Conservation (phyloP, 2,329 filamentous ascomycete species). For the Trichoderma atroviride region DNA sequence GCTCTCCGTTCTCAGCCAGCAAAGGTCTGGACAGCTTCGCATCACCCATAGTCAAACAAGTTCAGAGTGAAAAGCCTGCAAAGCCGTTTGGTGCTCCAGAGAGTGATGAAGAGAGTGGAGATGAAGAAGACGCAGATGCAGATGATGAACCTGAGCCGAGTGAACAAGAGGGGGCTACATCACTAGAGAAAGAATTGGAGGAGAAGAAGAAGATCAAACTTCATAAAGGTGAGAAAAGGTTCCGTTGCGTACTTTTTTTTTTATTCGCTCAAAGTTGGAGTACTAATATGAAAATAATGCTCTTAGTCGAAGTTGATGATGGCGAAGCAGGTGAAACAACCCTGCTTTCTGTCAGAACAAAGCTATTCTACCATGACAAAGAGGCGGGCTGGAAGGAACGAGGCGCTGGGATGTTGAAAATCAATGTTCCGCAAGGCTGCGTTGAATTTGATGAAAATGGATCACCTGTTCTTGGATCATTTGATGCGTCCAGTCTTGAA, state of each 20-base stretch:
- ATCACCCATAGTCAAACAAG: conserved; percentile 54
- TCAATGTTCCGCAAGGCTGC: conserved; percentile 70
- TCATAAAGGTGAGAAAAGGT: conserved; percentile 64
- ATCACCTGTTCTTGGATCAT: conserved; percentile 53
- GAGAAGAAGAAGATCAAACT: conserved; percentile 68
- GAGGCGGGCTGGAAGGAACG: conserved; percentile 84
- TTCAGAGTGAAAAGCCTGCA: conserved; percentile 62
- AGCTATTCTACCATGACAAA: conserved; percentile 79
- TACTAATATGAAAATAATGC: conserved; percentile 33
- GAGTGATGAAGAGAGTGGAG: conserved; percentile 59
- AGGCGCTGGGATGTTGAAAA: conserved; percentile 78
- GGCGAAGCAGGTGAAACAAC: conserved; percentile 84
- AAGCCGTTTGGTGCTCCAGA: conserved; percentile 79
- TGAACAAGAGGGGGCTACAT: conserved; percentile 48
- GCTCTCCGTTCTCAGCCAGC: conserved; percentile 42
- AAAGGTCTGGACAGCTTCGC: conserved; percentile 69
- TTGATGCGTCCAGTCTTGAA: conserved; percentile 57
- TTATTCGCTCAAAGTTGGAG: neutral
- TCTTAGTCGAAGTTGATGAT: conserved; percentile 70
- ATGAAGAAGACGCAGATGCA: conserved; percentile 43
- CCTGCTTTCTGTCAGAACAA: conserved; percentile 74
- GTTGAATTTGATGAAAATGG: conserved; percentile 59
- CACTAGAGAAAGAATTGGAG: conserved; percentile 59
- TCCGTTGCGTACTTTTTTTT: neutral
- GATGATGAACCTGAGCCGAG: conserved; percentile 49